Percentiles rank a stretch among this genome's conserved stretches.
These are phyloP conservation scores for Pyricularia sp. DNA, from an alignment of 2,329 filamentous ascomycete genomes.

Conservation along the genomic window DNA sequence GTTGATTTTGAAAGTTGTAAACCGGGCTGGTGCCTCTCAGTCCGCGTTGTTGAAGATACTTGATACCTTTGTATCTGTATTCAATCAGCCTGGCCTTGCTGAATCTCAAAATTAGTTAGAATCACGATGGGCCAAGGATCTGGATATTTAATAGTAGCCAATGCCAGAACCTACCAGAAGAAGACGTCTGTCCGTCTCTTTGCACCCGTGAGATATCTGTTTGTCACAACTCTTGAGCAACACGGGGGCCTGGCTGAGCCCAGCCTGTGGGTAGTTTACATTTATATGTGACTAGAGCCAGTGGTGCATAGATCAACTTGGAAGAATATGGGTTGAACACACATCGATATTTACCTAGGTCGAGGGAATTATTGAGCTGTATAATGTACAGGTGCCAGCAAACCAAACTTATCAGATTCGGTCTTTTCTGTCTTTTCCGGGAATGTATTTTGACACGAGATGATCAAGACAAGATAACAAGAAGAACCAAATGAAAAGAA, in stretches of 20 bases:
- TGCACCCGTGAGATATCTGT: neutral
- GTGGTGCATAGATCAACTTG: neutral
- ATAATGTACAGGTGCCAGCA: slow-evolving; percentile 1
- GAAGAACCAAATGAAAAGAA: neutral
- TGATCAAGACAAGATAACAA: neutral
- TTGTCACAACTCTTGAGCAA: neutral
- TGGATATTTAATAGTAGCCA: neutral
- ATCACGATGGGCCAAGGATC: neutral
- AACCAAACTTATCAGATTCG: neutral
- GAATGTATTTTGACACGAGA: neutral
- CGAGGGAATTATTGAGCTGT: neutral
- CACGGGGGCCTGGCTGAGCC: neutral
- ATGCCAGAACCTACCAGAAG: neutral
- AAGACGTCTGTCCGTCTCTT: neutral
- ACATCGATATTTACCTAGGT: neutral
- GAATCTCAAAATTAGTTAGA: neutral
- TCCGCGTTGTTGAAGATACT: neutral
- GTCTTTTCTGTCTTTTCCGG: neutral
- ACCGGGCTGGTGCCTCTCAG: neutral
- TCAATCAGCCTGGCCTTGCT: neutral
- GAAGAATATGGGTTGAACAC: neutral
- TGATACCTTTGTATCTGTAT: neutral
- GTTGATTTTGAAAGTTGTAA: neutral
- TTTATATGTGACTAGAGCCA: neutral
- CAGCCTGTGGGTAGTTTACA: neutral